These are phyloP conservation scores for Penicillium italicum DNA, from an alignment of 2,329 filamentous ascomycete species.

Conservation along the genomic window DNA sequence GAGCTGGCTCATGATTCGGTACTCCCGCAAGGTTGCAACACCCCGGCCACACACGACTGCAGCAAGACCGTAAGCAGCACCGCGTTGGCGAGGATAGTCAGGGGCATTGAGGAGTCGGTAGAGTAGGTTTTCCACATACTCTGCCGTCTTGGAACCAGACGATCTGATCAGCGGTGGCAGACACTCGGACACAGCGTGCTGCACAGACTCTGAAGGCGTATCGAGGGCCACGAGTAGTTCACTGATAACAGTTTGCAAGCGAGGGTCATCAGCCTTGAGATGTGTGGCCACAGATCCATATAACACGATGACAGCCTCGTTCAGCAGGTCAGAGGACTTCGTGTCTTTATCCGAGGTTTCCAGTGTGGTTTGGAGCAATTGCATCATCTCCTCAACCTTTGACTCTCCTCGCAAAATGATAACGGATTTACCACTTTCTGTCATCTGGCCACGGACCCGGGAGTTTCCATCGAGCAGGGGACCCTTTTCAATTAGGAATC, in stretches of 20 bases:
- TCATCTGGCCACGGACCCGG: constrained; percentile 80
- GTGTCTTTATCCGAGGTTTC: constrained; percentile 79
- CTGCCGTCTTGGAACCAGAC: constrained; percentile 70
- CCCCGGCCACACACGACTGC: constrained; percentile 88
- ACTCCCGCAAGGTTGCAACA: constrained; percentile 75
- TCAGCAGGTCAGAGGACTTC: constrained; percentile 80
- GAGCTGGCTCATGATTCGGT: constrained; percentile 77
- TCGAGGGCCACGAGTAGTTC: constrained; percentile 81
- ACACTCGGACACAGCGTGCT: constrained; percentile 93
- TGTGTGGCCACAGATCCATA: constrained; percentile 92
- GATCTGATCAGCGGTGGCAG: constrained; percentile 84
- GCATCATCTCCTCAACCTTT: constrained; percentile 86
- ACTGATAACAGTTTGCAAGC: constrained; percentile 83
- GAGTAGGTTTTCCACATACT: constrained; percentile 76
- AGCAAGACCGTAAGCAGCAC: constrained; percentile 89
- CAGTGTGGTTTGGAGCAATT: constrained; percentile 82
- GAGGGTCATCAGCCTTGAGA: constrained; percentile 76
- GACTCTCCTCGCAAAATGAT: constrained; percentile 77
- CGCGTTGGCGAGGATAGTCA: constrained; percentile 87
- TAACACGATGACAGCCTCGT: constrained; percentile 95
- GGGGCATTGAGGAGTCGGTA: constrained; percentile 81
- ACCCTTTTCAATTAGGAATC: constrained; percentile 79
- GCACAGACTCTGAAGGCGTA: constrained; percentile 93
- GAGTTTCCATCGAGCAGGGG: constrained; percentile 80
- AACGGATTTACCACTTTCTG: constrained; percentile 78